Evolutionary conservation across 2,329 filamentous ascomycete species (phyloP), one percentile per base, ranked within the genome.

Genomic region (Cercospora nicotianae): DNA sequence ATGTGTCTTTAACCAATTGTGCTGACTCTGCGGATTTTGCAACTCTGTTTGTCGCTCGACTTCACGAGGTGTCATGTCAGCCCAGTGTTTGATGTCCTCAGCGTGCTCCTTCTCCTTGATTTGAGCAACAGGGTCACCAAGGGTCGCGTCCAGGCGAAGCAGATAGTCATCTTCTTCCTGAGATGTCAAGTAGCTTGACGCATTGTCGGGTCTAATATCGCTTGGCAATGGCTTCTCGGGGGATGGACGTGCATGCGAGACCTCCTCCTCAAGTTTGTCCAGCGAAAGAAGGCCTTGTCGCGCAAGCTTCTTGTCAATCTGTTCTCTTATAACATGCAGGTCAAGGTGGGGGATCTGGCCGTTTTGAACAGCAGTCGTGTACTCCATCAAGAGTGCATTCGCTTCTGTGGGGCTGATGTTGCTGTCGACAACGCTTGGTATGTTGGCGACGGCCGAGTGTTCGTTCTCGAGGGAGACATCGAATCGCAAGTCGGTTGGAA

Each of bases 11-110:
- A 99, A 87, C 95, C 95, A 99, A 79, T 96, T 97, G 82, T 96
- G 96, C 3, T 97, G 94, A 67, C 92, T 96, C 51, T 93, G 91
- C 0, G 94, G 93, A 78, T 98, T 98, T 62, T 87, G 87, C 26
- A 93, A 80, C 65, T 88, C 84, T 53, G 84, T 79, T 63, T 77
- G 75, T 28, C 77, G 72, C 36, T 87, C 83, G 67, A 83, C 80
- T 63, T 81, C 77, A 73, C 84, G 82, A 51, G 83, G 78, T 55
- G 75, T 82, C 60, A 78, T 67, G 5, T 77, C 80, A 66, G 78
- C 77, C 69, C 74, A 73, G 76, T 71, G 79, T 62, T 73, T 74
- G 51, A 57, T 26, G 23, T 73, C 70, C 9, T 75, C 73, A 6
- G 59, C 36, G 13, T 70, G 69, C 62, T 71, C 67, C 57, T 68